phyloP scores from a whole-genome alignment of 2,329 filamentous ascomycete species.

The Pyrenophora teres region DNA sequence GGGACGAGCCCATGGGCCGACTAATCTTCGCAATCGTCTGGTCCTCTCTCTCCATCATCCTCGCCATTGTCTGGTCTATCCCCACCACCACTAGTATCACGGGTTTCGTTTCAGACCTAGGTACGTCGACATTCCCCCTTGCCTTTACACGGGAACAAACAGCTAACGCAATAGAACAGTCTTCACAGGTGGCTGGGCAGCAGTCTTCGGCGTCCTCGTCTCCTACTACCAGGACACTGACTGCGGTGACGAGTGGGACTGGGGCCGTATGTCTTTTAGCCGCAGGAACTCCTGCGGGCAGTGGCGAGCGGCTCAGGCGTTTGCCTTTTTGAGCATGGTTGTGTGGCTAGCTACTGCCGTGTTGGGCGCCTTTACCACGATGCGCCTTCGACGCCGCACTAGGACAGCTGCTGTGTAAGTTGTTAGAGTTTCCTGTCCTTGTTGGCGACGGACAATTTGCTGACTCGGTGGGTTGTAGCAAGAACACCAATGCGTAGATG shows the following conservation, averaged over 20 bases:
- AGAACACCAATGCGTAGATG: too few species aligned
- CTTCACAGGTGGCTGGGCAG: slow-evolving; percentile 71
- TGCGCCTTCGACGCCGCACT: slow-evolving; percentile 19
- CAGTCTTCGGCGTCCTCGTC: slow-evolving; percentile 49
- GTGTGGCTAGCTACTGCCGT: slow-evolving; percentile 67
- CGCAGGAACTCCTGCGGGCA: slow-evolving; percentile 61
- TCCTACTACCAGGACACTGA: slow-evolving; percentile 28
- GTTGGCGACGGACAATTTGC: too few species aligned
- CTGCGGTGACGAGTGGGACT: slow-evolving; percentile 51
- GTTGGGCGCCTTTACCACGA: slow-evolving; percentile 27
- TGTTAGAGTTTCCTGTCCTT: neutral
- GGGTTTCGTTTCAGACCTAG: slow-evolving; percentile 71
- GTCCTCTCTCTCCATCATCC: slow-evolving; percentile 69
- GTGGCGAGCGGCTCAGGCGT: slow-evolving; percentile 73
- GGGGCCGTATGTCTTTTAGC: slow-evolving; percentile 56
- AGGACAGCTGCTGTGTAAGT: slow-evolving; percentile 9
- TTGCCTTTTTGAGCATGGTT: slow-evolving; percentile 72
- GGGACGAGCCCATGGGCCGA: slow-evolving; percentile 61
- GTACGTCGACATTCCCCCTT: slow-evolving; percentile 6
- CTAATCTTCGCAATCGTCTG: slow-evolving; percentile 78
- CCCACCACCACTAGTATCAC: slow-evolving; percentile 71
- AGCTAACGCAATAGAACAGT: slow-evolving; percentile 39
- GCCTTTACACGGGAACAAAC: too few species aligned
- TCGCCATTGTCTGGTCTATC: slow-evolving; percentile 73
- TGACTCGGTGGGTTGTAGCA: too few species aligned